These are phyloP conservation scores for Perkinsus chesapeaki DNA, from an alignment of 169 alveolate genomes.

Conservation along the genomic window DNA sequence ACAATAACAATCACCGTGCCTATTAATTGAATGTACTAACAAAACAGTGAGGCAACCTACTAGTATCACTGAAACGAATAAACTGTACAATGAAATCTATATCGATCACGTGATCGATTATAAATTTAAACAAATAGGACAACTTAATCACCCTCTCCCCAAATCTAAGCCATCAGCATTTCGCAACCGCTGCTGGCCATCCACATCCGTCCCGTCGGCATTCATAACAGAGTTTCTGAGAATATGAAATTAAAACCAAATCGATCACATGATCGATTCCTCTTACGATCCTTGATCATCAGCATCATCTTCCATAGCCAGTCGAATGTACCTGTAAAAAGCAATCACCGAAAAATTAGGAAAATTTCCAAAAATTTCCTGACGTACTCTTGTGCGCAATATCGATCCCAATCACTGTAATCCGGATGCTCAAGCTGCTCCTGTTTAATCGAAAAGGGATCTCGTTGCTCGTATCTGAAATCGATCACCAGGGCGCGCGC, in stretches of 20 bases:
- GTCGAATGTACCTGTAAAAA: constrained; percentile 19
- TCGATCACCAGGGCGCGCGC: neutral
- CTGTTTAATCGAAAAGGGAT: constrained; percentile 57
- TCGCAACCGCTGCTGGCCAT: neutral
- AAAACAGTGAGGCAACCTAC: neutral
- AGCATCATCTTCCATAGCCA: constrained; percentile 76
- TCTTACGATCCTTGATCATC: constrained; percentile 32
- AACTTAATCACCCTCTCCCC: neutral
- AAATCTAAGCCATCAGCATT: neutral
- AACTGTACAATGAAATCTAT: neutral
- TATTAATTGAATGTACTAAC: too few species aligned
- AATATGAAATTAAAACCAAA: neutral
- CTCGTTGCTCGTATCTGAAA: constrained; percentile 61
- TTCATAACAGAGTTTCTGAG: neutral
- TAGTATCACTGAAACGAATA: neutral
- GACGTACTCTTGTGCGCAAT: constrained; percentile 63
- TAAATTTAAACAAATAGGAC: too few species aligned
- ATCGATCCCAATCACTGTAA: constrained; percentile 76
- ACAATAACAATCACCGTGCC: too few species aligned
- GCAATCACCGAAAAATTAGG: neutral
- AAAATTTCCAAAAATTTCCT: neutral
- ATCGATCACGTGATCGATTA: neutral
- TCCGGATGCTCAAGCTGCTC: constrained; percentile 59
- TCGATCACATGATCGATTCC: neutral
- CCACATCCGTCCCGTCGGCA: neutral